These are phyloP conservation scores for Podila clonocystis DNA, from an alignment of 192 early-diverging fungal species.

Conservation along the genomic window DNA sequence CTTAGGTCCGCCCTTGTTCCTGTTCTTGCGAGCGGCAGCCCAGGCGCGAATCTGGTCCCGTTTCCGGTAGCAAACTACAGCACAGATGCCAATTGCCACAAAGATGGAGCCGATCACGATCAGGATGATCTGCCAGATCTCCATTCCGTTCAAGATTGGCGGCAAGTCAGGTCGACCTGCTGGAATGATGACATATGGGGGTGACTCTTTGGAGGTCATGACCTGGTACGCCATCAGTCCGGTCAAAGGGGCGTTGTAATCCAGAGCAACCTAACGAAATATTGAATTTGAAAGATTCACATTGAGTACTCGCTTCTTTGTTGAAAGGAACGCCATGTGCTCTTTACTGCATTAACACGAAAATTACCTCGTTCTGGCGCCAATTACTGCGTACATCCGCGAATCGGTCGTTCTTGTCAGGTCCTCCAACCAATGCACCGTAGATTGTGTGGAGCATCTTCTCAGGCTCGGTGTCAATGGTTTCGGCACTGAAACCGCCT, in stretches of 20 bases:
- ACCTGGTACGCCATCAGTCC: conserved; percentile 63
- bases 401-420: conserved; percentile 61
- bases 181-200: conserved; percentile 59
- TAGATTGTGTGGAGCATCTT: conserved; percentile 54
- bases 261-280: conserved; percentile 54
- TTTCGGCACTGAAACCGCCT: conserved; percentile 54
- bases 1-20: background rate
- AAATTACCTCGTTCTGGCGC: conserved; percentile 57
- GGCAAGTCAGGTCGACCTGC: conserved; percentile 54
- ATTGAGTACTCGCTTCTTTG: background rate
- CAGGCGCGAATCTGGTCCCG: conserved; percentile 46
- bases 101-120: conserved; percentile 57
- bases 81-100: conserved; percentile 40
- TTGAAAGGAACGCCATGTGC: too few relatives aligned
- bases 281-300: background rate
- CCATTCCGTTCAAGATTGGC: conserved; percentile 36
- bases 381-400: conserved; percentile 57
- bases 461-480: conserved; percentile 49
- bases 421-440: conserved; percentile 69
- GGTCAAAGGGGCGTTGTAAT: conserved; percentile 65
- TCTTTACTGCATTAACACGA: background rate
- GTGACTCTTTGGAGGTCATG: conserved; percentile 43
- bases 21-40: conserved; percentile 19
- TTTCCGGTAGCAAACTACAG: conserved; percentile 29
- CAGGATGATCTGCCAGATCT: conserved; percentile 59